These are phyloP conservation scores for Niebla homalea DNA, from an alignment of 495 filamentous ascomycete genomes.

Conservation along the genomic window DNA sequence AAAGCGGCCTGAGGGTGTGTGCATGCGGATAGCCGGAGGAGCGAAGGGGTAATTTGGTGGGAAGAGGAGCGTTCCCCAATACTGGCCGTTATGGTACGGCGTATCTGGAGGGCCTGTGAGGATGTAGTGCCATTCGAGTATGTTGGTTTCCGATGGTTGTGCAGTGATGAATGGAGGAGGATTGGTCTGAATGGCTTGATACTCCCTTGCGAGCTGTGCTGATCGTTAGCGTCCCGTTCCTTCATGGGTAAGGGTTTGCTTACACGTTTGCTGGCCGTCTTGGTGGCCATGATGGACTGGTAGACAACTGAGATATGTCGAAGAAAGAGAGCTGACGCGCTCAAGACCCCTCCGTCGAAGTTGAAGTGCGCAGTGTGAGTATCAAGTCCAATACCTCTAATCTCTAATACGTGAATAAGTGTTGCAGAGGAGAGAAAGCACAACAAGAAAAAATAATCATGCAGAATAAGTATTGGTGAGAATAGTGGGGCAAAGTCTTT, in stretches of 20 bases:
- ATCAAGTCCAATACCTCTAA: neutral
- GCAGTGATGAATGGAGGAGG: constrained; percentile 88
- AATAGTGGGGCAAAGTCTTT: too few relatives aligned
- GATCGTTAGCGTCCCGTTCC: neutral
- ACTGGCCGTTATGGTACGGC: constrained; percentile 88
- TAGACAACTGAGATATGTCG: neutral
- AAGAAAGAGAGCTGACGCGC: too few relatives aligned
- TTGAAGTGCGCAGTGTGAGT: neutral
- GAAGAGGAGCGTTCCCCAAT: constrained; percentile 95
- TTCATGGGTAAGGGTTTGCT: constrained; percentile 18
- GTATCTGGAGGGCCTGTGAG: constrained; percentile 91
- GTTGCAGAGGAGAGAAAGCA: neutral
- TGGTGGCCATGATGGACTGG: constrained; percentile 54
- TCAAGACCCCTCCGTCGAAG: neutral
- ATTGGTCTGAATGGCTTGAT: constrained; percentile 79
- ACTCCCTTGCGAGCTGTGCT: constrained; percentile 77
- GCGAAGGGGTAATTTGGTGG: constrained; percentile 95
- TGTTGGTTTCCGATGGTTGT: constrained; percentile 88
- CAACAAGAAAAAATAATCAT: neutral
- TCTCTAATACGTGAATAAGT: neutral
- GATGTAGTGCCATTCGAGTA: constrained; percentile 98
- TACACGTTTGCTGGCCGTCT: constrained; percentile 74
- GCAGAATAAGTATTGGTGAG: too few relatives aligned
- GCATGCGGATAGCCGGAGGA: constrained; percentile 95
- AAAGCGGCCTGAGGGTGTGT: constrained; percentile 91